Percentiles rank a stretch among this genome's conserved stretches.
phyloP scores from a whole-genome alignment of 306 rosid genomes.

The Canavalia ensiformis region DNA sequence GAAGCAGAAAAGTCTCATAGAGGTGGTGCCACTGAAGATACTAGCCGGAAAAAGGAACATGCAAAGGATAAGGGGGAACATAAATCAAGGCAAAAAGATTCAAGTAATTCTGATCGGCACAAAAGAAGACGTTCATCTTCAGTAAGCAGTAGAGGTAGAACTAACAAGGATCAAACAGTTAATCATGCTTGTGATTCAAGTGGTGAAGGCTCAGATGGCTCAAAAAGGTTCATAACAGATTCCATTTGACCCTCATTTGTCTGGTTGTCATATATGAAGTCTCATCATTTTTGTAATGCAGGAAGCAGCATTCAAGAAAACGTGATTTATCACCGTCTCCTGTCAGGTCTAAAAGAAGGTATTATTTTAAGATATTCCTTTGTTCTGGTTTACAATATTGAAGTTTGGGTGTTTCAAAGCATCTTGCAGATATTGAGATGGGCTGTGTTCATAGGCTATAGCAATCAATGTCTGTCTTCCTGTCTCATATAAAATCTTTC shows the following conservation, averaged over 20 bases:
- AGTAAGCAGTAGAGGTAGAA: conserved; percentile 76
- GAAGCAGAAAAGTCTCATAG: conserved; percentile 68
- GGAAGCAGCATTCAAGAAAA: conserved; percentile 83
- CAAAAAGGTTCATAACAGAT: conserved; percentile 71
- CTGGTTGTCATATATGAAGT: conserved; percentile 36
- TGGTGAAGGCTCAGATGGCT: conserved; percentile 80
- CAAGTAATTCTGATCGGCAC: conserved; percentile 71
- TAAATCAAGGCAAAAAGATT: conserved; percentile 69
- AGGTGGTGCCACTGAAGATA: conserved; percentile 64
- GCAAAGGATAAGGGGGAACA: conserved; percentile 77
- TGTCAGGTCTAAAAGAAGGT: conserved; percentile 91
- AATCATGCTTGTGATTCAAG: conserved; percentile 72
- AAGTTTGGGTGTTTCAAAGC: conserved; percentile 38
- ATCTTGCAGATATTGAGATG: conserved; percentile 39
- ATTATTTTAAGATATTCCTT: conserved; percentile 51
- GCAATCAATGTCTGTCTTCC: conserved; percentile 17
- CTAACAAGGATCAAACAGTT: conserved; percentile 62
- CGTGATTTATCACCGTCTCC: conserved; percentile 86
- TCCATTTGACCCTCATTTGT: conserved; percentile 35
- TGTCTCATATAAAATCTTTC: neutral
- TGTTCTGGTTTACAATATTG: conserved; percentile 46
- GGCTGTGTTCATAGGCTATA: conserved; percentile 37
- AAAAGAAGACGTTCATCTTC: conserved; percentile 80
- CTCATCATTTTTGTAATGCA: conserved; percentile 59
- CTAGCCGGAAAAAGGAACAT: conserved; percentile 68